phyloP scores from a whole-genome alignment of 192 early-diverging fungal species.

The Thamnidium elegans region DNA sequence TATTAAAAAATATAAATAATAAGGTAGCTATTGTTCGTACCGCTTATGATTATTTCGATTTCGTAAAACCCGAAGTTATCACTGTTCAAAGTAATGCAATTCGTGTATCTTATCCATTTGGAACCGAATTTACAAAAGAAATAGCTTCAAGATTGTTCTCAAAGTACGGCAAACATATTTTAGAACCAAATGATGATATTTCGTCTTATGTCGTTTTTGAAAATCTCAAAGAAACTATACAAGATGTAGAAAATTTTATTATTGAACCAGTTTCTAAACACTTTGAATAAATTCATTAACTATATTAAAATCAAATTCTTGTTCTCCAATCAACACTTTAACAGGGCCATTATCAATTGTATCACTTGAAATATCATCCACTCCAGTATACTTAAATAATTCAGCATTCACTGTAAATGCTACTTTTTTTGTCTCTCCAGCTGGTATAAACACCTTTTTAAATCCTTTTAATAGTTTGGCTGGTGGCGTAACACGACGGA shows the following conservation, averaged over 20 bases:
- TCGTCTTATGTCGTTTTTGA: constrained; percentile 22
- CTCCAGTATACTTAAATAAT: constrained; percentile 23
- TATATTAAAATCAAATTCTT: constrained; percentile 2
- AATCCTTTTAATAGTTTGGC: constrained; percentile 53
- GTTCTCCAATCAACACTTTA: constrained; percentile 5
- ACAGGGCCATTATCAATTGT: constrained; percentile 16
- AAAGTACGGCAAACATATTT: constrained; percentile 10
- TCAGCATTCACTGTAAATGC: constrained; percentile 40
- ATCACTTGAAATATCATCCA: constrained; percentile 11
- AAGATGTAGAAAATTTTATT: not conserved
- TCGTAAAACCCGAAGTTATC: constrained; percentile 21
- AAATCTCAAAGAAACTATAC: not conserved
- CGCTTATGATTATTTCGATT: constrained; percentile 25
- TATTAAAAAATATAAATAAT: constrained; percentile 16
- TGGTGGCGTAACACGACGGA: constrained; percentile 49
- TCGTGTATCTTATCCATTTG: constrained; percentile 3
- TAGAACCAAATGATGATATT: constrained; percentile 8
- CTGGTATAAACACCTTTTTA: constrained; percentile 40
- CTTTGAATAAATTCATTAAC: constrained; percentile 5
- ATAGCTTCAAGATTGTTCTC: not conserved
- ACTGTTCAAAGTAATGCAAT: constrained; percentile 21
- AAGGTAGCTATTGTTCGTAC: constrained; percentile 24
- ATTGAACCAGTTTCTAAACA: constrained; percentile 6
- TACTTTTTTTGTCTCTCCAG: constrained; percentile 41
- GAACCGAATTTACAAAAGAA: not conserved